Evolutionary conservation across 176 grass and related monocot genomes (phyloP).

Genomic region (Bromus sterilis): DNA sequence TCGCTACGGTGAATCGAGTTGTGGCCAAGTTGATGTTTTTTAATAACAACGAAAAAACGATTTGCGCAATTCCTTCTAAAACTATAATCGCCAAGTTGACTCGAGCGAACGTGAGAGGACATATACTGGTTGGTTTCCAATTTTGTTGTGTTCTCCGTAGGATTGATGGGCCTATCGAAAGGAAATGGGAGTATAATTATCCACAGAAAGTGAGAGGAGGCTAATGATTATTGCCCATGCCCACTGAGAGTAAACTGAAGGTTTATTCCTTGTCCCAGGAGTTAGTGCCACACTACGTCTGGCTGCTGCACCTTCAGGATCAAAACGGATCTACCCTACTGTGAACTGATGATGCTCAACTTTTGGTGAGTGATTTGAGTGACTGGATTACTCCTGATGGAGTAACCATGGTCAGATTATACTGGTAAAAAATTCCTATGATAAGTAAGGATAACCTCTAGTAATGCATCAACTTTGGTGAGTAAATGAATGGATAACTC

Average conservation of each 20-base stretch:
- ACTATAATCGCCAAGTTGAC: constrained; percentile 9
- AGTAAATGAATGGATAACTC: background rate
- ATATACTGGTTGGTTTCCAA: background rate
- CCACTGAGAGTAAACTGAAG: background rate
- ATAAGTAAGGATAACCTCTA: background rate
- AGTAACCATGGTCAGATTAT: background rate
- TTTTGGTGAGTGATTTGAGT: background rate
- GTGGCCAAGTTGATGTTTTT: background rate
- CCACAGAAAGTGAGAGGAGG: constrained; percentile 11
- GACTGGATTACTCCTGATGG: background rate
- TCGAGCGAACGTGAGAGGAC: constrained; percentile 4
- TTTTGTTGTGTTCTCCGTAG: constrained; percentile 1
- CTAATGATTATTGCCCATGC: background rate
- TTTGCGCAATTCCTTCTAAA: background rate
- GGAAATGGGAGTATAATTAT: background rate
- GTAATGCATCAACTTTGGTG: background rate
- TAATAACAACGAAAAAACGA: background rate
- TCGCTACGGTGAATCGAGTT: background rate
- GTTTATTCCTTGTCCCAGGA: background rate
- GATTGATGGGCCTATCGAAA: background rate
- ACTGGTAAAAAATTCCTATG: background rate
- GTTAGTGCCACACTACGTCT: constrained; percentile 18
- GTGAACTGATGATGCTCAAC: background rate
- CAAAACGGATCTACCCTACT: constrained; percentile 4
- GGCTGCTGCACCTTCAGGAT: constrained; percentile 12